phyloP scores from a whole-genome alignment of 495 filamentous ascomycete species.

The Aspergillus sclerotioniger region DNA sequence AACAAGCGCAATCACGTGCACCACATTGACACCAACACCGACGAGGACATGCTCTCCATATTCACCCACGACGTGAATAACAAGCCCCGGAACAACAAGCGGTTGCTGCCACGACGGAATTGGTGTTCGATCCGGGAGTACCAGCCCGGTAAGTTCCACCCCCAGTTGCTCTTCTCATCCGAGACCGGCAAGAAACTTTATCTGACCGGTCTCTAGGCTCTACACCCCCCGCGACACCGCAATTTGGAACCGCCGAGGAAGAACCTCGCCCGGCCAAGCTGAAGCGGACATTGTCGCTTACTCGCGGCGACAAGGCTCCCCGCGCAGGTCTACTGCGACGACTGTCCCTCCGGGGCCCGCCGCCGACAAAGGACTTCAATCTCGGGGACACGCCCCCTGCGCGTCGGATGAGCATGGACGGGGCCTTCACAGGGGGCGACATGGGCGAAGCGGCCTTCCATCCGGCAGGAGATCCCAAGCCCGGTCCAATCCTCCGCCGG shows the following conservation, averaged over 20 bases:
- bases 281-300: slow-evolving; percentile 62
- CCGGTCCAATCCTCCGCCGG: slow-evolving; percentile 64
- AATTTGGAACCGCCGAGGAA: slow-evolving; percentile 28
- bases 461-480: slow-evolving; percentile 28
- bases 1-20: slow-evolving; percentile 94
- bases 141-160: slow-evolving; percentile 54
- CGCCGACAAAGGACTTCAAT: slow-evolving; percentile 45
- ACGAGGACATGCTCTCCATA: slow-evolving; percentile 93
- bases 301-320: slow-evolving; percentile 47
- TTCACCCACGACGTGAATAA: slow-evolving; percentile 87
- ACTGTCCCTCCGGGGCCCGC: slow-evolving; percentile 44
- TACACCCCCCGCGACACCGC: slow-evolving; percentile 66
- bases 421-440: slow-evolving; percentile 31
- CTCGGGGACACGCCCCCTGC: slow-evolving; percentile 17
- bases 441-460: slow-evolving; percentile 43
- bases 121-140: slow-evolving; percentile 89
- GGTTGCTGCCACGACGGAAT: slow-evolving; percentile 84
- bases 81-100: slow-evolving; percentile 85
- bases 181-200: not conserved
- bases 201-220: slow-evolving; percentile 28
- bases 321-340: slow-evolving; percentile 54
- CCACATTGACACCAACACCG: slow-evolving; percentile 69
- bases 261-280: slow-evolving; percentile 52
- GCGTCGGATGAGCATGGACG: slow-evolving; percentile 43
- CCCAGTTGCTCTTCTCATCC: not conserved